A percentile compares a stretch with the other conserved stretches of the same genome.
phyloP scores from a whole-genome alignment of 495 filamentous ascomycete species.

The Mytilinidion resinicola region DNA sequence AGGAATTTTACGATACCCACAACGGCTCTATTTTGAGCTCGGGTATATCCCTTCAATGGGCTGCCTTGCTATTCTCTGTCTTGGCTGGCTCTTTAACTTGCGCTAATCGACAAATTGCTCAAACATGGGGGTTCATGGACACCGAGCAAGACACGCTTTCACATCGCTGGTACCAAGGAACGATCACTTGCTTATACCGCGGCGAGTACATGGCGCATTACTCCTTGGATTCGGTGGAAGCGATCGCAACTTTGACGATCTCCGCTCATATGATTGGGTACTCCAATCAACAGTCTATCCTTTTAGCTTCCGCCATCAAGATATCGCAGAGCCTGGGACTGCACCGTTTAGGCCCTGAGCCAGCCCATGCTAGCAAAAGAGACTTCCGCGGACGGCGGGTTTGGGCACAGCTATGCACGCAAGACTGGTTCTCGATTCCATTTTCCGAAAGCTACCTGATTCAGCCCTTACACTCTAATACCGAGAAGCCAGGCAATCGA shows the following conservation, averaged over 20 bases:
- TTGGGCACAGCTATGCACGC: conserved; percentile 6
- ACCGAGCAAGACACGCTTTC: conserved; percentile 5
- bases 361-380: background rate
- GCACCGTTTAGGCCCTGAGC: conserved; percentile 3
- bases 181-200: conserved; percentile 5
- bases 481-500: conserved; percentile 4
- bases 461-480: background rate
- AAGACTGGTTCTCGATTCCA: conserved; percentile 14
- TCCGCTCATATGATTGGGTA: conserved; percentile 4
- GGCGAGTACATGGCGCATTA: conserved; percentile 5
- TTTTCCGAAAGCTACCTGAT: conserved; percentile 10
- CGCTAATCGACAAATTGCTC: background rate
- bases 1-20: conserved; percentile 1
- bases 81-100: conserved; percentile 9
- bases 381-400: conserved; percentile 5
- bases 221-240: conserved; percentile 10
- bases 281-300: conserved; percentile 1
- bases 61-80: conserved; percentile 10
- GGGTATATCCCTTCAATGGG: conserved; percentile 12
- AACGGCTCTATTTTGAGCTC: background rate
- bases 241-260: conserved; percentile 14
- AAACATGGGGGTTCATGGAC: conserved; percentile 5
- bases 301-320: conserved; percentile 5
- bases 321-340: conserved; percentile 13
- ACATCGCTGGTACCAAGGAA: conserved; percentile 5